These are phyloP conservation scores for Claviceps maximensis DNA, from an alignment of 2,329 filamentous ascomycete genomes.

Conservation along the genomic window DNA sequence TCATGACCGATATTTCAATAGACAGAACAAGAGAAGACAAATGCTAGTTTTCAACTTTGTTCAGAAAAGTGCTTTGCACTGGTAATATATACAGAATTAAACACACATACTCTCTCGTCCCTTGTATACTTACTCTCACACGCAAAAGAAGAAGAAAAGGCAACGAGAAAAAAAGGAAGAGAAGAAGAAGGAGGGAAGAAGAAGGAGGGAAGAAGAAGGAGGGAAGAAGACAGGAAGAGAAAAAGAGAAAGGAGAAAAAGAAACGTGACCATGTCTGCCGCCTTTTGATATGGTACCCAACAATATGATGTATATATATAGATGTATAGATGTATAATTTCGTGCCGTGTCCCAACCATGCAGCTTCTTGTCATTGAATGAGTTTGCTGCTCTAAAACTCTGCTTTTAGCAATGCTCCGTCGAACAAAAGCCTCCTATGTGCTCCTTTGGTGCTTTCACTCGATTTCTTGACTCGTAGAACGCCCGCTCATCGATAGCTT, in stretches of 20 bases:
- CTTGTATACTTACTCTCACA: not conserved
- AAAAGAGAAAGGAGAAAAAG: not conserved
- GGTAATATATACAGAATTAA: not conserved
- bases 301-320: not conserved
- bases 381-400: not conserved
- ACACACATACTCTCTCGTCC: not conserved
- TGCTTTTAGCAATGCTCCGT: not conserved
- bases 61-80: not conserved
- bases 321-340: not conserved
- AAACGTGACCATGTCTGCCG: not conserved
- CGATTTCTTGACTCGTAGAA: not conserved
- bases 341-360: not conserved
- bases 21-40: too few species aligned
- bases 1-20: too few species aligned
- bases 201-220: not conserved
- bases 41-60: too few species aligned
- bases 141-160: not conserved
- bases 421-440: not conserved
- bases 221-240: too few species aligned
- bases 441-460: not conserved
- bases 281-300: not conserved
- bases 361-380: not conserved
- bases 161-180: too few species aligned
- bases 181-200: not conserved
- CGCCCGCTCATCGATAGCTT: constrained; percentile 18